Percentiles rank a stretch among this genome's conserved stretches.
These are phyloP conservation scores for Massariosphaeria phaeospora DNA, from an alignment of 495 filamentous ascomycete species.

Conservation along the genomic window DNA sequence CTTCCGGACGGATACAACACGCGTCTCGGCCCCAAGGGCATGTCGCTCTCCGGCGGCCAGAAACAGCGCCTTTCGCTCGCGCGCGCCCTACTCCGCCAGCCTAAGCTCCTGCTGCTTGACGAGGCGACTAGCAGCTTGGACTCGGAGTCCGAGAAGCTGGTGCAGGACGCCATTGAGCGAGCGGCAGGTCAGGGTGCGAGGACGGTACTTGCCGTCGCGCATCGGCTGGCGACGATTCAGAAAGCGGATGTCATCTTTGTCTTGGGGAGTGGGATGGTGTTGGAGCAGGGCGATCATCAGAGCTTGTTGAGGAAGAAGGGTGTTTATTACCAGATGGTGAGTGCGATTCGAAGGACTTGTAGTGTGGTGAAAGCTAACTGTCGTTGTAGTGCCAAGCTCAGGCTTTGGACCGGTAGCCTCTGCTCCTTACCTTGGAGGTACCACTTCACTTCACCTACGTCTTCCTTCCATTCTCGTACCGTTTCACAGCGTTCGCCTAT, in stretches of 20 bases:
- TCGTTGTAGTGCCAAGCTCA: slow-evolving; percentile 32
- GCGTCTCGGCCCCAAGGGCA: slow-evolving; percentile 69
- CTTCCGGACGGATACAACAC: slow-evolving; percentile 69
- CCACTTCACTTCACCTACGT: too few species aligned
- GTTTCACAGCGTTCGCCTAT: too few species aligned
- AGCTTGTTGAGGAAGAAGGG: slow-evolving; percentile 63
- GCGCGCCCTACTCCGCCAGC: slow-evolving; percentile 64
- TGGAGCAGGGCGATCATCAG: slow-evolving; percentile 67
- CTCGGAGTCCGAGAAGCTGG: slow-evolving; percentile 75
- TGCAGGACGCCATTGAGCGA: slow-evolving; percentile 66
- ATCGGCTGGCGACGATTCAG: slow-evolving; percentile 45
- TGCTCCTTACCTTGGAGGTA: not conserved
- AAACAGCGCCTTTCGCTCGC: slow-evolving; percentile 79
- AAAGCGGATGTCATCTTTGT: slow-evolving; percentile 82
- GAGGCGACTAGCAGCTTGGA: slow-evolving; percentile 81
- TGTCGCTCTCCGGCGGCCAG: slow-evolving; percentile 75
- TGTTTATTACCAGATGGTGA: slow-evolving; percentile 71
- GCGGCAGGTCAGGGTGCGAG: slow-evolving; percentile 27
- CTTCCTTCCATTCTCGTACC: too few species aligned
- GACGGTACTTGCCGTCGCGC: slow-evolving; percentile 35
- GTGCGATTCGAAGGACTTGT: slow-evolving; percentile 41
- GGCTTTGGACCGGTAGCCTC: slow-evolving; percentile 31
- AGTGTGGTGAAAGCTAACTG: slow-evolving; percentile 7
- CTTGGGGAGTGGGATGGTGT: slow-evolving; percentile 68
- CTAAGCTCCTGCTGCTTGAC: slow-evolving; percentile 69